Evolutionary conservation across 208 protist species (phyloP).

Genomic region (Entamoeba histolytica): DNA sequence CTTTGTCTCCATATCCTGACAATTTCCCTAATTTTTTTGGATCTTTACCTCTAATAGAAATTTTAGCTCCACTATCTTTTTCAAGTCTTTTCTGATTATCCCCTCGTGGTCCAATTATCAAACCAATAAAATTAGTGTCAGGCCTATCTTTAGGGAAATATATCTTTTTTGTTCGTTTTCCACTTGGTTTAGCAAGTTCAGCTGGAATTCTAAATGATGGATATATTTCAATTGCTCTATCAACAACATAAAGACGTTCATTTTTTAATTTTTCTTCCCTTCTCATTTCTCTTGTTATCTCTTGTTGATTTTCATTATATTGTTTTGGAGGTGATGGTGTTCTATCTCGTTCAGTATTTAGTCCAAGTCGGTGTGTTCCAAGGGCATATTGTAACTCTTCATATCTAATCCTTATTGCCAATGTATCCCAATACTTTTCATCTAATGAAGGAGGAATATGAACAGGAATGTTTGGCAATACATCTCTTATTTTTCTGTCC

Average conservation of each 20-base stretch:
- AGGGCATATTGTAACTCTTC: background rate
- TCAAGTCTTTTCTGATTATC: conserved; percentile 49
- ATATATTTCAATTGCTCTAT: background rate
- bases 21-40: conserved; percentile 43
- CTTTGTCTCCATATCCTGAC: conserved; percentile 8
- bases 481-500: background rate
- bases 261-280: background rate
- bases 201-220: background rate
- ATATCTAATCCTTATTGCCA: background rate
- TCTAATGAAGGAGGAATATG: background rate
- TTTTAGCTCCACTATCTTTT: conserved; percentile 43
- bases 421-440: background rate
- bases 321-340: background rate
- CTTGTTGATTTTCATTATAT: background rate
- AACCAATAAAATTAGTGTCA: conserved; percentile 50
- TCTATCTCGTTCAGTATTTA: background rate
- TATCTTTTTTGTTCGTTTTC: conserved; percentile 32
- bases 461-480: background rate
- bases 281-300: background rate
- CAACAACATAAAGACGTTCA: background rate
- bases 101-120: conserved; percentile 51
- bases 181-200: background rate
- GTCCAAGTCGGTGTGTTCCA: background rate
- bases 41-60: conserved; percentile 48
- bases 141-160: conserved; percentile 43